phyloP scores from a whole-genome alignment of 1,139 yeast species.

The Meyerozyma athensensis region DNA sequence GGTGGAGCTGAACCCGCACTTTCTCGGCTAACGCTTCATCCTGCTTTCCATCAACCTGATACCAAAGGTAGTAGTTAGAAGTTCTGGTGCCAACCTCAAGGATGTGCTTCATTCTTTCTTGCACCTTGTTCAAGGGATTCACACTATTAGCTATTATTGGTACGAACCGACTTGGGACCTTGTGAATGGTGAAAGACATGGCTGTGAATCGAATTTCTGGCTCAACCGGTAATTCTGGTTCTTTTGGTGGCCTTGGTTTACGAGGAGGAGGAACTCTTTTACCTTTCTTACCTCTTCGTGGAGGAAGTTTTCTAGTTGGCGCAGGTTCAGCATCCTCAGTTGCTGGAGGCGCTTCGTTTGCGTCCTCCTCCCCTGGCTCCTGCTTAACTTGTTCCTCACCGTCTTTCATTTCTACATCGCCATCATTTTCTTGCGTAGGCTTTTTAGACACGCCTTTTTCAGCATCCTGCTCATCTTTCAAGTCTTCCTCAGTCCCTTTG shows the following conservation, averaged over 20 bases:
- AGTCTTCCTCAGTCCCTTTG: slow-evolving; percentile 14
- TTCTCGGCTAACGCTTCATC: slow-evolving; percentile 56
- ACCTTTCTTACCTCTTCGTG: slow-evolving; percentile 19
- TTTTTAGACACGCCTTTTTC: slow-evolving; percentile 2
- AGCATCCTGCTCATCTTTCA: slow-evolving; percentile 11
- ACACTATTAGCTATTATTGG: slow-evolving; percentile 73
- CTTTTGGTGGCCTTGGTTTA: slow-evolving; percentile 20
- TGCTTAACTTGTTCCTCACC: slow-evolving; percentile 2
- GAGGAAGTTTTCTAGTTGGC: slow-evolving; percentile 18
- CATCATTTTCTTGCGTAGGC: slow-evolving; percentile 7
- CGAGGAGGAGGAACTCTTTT: slow-evolving; percentile 17
- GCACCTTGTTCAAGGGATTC: slow-evolving; percentile 50
- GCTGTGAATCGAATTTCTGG: slow-evolving; percentile 52
- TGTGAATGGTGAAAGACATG: slow-evolving; percentile 57
- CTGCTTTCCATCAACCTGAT: slow-evolving; percentile 74
- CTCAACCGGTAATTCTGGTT: slow-evolving; percentile 27
- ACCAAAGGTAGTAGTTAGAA: slow-evolving; percentile 70
- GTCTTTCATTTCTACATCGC: slow-evolving; percentile 10
- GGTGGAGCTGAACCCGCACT: slow-evolving; percentile 34
- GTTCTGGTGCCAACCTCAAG: slow-evolving; percentile 58
- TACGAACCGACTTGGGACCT: slow-evolving; percentile 61
- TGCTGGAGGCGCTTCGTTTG: slow-evolving; percentile 5
- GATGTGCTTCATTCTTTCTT: slow-evolving; percentile 56
- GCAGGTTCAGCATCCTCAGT: slow-evolving; percentile 7
- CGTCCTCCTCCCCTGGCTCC: slow-evolving; percentile 4